phyloP scores from a whole-genome alignment of 805 yeast species.

The Candida taoyuanica region DNA sequence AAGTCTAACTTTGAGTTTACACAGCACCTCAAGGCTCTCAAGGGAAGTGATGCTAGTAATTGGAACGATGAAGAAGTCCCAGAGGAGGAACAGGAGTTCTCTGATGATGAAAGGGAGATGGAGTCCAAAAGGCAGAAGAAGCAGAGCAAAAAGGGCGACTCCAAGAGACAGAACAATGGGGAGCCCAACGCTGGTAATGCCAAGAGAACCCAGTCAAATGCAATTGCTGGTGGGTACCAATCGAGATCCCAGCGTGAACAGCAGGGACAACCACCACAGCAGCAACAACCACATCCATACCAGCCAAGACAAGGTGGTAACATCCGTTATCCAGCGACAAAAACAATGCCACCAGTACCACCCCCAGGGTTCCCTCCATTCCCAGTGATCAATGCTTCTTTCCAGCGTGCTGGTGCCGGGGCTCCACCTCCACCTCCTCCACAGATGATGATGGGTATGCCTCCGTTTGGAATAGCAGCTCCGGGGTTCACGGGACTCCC shows the following conservation, averaged over 20 bases:
- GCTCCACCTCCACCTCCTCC: neutral
- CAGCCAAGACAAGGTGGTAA: constrained; percentile 3
- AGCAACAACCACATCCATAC: constrained; percentile 8
- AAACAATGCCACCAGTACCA: neutral
- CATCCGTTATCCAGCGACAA: neutral
- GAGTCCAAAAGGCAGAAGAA: constrained; percentile 62
- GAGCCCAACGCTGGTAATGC: constrained; percentile 18
- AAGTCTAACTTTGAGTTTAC: constrained; percentile 78
- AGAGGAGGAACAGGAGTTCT: constrained; percentile 88
- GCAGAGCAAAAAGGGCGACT: constrained; percentile 32
- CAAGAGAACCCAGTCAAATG: neutral
- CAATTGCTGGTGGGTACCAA: constrained; percentile 4
- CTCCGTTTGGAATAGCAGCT: constrained; percentile 10
- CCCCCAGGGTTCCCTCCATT: constrained; percentile 3
- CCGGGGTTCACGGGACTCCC: too few species aligned
- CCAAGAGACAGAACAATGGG: constrained; percentile 16
- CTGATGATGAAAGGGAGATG: constrained; percentile 89
- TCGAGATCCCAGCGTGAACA: constrained; percentile 13
- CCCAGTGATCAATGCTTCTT: constrained; percentile 4
- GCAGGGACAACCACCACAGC: constrained; percentile 9
- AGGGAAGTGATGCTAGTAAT: constrained; percentile 94
- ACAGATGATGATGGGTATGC: constrained; percentile 2
- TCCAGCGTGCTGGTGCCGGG: too few species aligned
- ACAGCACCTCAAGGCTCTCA: constrained; percentile 57
- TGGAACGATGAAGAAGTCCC: constrained; percentile 93